Conservation (phyloP, 164 flowering plant genomes). For the Piper longum region DNA sequence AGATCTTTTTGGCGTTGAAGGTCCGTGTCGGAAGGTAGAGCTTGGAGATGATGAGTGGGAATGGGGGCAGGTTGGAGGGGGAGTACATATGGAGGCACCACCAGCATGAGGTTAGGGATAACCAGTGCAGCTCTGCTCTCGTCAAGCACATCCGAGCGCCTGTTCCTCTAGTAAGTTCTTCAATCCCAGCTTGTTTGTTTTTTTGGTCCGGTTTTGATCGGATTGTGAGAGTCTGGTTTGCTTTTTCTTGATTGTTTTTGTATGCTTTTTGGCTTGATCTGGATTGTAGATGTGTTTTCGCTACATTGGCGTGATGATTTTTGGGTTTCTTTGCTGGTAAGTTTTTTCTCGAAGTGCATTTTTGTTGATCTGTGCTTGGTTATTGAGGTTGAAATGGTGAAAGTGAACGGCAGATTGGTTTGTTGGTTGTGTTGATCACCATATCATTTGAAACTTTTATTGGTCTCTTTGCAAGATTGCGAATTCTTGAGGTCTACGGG, state of each 20-base stretch:
- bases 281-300: background rate
- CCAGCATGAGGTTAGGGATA: conserved; percentile 30
- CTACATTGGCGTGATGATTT: background rate
- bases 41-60: background rate
- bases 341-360: background rate
- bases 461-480: too few relatives aligned
- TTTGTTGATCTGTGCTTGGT: too few relatives aligned
- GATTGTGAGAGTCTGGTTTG: background rate
- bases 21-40: background rate
- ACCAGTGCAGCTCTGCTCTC: conserved; percentile 54
- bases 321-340: background rate
- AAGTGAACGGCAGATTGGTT: too few relatives aligned
- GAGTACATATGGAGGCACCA: conserved; percentile 47
- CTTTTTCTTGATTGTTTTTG: background rate
- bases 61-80: conserved; percentile 11
- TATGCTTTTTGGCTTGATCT: background rate
- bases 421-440: too few relatives aligned
- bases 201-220: background rate
- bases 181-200: background rate
- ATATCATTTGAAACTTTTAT: too few relatives aligned
- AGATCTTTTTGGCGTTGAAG: too few relatives aligned
- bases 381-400: too few relatives aligned
- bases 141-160: conserved; percentile 62
- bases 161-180: conserved; percentile 34
- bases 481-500: too few relatives aligned